Evolutionary conservation across 257 asterid genomes (phyloP).

Genomic region (Salvia splendens): DNA sequence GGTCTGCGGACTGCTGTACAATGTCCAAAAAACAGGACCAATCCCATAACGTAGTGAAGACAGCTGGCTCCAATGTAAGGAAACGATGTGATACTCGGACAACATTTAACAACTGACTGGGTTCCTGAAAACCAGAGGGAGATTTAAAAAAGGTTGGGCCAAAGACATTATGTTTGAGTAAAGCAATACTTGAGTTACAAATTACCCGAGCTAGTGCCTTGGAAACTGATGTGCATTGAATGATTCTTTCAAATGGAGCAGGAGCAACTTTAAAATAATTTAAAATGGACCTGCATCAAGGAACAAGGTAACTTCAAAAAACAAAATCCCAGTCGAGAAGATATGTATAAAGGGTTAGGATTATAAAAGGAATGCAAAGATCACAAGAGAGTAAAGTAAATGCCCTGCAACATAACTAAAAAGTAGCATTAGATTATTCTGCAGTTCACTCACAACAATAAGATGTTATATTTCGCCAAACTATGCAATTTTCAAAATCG

Average conservation of each 20-base stretch:
- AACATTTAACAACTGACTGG: conserved; percentile 52
- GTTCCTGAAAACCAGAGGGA: conserved; percentile 44
- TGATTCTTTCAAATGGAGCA: conserved; percentile 83
- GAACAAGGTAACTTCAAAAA: conserved; percentile 1
- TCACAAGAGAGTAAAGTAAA: neutral
- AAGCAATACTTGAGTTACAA: neutral
- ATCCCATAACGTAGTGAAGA: conserved; percentile 73
- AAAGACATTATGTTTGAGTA: neutral
- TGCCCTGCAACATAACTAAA: neutral
- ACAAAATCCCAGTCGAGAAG: neutral
- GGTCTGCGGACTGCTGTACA: conserved; percentile 41
- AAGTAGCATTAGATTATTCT: neutral
- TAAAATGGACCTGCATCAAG: conserved; percentile 60
- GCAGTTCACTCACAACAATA: neutral
- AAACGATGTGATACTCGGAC: conserved; percentile 66
- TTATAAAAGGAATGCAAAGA: conserved; percentile 1
- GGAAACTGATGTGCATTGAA: conserved; percentile 39
- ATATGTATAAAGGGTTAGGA: conserved; percentile 4
- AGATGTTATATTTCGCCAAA: neutral
- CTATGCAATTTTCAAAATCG: neutral
- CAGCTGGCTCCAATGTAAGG: conserved; percentile 64
- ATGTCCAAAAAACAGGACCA: conserved; percentile 79
- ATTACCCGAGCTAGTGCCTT: conserved; percentile 51
- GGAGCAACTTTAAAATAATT: conserved; percentile 76
- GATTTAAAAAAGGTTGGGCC: conserved; percentile 22